Conservation (phyloP, 148 eudicot genomes). For the Oxyria digyna region DNA sequence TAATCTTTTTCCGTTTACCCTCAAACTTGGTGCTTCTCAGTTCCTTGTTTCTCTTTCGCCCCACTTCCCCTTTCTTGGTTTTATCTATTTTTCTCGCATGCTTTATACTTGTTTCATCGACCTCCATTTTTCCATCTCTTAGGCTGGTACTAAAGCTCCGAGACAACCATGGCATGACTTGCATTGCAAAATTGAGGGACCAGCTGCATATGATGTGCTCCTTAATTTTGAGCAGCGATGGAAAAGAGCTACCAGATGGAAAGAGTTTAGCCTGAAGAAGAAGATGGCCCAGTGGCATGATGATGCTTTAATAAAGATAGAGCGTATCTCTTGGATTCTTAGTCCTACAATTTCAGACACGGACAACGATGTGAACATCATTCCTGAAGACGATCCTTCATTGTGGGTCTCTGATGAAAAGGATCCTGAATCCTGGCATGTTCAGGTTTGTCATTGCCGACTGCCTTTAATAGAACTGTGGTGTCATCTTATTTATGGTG, state of each 20-base stretch:
- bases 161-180: slow-evolving; percentile 99
- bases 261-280: slow-evolving; percentile 68
- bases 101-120: neutral
- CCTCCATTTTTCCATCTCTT: slow-evolving; percentile 9
- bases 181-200: slow-evolving; percentile 86
- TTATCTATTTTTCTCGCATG: neutral
- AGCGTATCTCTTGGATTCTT: slow-evolving; percentile 97
- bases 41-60: neutral
- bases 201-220: slow-evolving; percentile 96
- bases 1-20: neutral
- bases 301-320: slow-evolving; percentile 83
- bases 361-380: slow-evolving; percentile 24
- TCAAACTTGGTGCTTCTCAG: neutral
- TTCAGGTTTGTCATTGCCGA: slow-evolving; percentile 47
- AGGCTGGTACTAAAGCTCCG: slow-evolving; percentile 92
- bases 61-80: neutral
- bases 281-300: slow-evolving; percentile 64
- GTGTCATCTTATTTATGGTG: neutral
- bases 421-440: slow-evolving; percentile 77
- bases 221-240: slow-evolving; percentile 96
- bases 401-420: slow-evolving; percentile 57
- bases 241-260: slow-evolving; percentile 80
- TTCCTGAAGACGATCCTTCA: slow-evolving; percentile 57
- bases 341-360: slow-evolving; percentile 40
- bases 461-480: neutral